Conservation (phyloP, 148 eudicot genomes). For the Fallopia convolvulus region DNA sequence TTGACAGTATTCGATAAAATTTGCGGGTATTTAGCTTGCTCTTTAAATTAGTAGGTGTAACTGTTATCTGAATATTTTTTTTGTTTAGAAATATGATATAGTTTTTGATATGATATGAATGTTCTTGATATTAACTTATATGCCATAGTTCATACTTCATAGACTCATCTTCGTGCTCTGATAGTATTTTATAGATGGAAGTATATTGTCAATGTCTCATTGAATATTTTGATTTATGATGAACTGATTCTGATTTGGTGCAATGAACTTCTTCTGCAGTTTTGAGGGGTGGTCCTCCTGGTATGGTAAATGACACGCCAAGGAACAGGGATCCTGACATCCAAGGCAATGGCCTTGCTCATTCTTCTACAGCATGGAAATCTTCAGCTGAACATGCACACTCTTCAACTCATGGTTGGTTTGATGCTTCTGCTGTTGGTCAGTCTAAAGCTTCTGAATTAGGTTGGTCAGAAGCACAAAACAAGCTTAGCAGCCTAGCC, state of each 20-base stretch:
- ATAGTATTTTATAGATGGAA: neutral
- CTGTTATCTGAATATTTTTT: no score
- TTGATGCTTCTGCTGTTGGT: constrained; percentile 29
- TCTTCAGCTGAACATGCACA: constrained; percentile 29
- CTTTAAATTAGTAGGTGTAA: neutral
- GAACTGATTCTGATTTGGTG: constrained; percentile 4
- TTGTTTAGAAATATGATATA: no score
- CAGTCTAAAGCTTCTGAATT: constrained; percentile 30
- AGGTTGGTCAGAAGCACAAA: constrained; percentile 45
- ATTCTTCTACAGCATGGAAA: constrained; percentile 41
- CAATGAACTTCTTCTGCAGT: constrained; percentile 24
- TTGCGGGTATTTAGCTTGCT: neutral
- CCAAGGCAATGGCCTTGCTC: constrained; percentile 37
- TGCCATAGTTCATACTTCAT: neutral
- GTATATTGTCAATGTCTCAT: neutral
- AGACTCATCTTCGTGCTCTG: neutral
- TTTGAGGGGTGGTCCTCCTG: constrained; percentile 24
- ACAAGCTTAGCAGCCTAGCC: constrained; percentile 28
- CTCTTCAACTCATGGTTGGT: constrained; percentile 29
- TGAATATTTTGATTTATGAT: neutral
- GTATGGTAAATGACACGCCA: constrained; percentile 34
- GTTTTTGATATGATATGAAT: no score
- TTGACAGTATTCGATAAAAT: neutral
- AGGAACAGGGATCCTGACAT: constrained; percentile 27
- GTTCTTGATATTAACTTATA: neutral